A percentile compares a stretch with the other conserved stretches of the same genome.
Evolutionary conservation across 257 asterid species (phyloP).

Genomic region (Nicotiana attenuata): DNA sequence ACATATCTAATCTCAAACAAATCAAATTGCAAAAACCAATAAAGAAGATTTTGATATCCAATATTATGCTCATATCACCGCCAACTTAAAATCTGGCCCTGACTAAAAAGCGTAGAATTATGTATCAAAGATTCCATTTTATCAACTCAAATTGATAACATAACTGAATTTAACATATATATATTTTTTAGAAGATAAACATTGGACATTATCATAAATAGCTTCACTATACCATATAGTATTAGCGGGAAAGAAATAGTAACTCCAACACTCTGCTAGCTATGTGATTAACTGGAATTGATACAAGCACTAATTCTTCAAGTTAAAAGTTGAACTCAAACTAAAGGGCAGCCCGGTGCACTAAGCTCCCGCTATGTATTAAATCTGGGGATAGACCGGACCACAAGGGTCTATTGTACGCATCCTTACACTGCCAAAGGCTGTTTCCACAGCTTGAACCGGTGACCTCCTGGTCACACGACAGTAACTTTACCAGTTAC

Average conservation of each 20-base stretch:
- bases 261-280: background rate
- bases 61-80: background rate
- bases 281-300: no score
- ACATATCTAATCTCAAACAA: background rate
- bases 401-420: background rate
- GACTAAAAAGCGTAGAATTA: background rate
- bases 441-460: no score
- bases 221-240: background rate
- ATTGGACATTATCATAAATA: background rate
- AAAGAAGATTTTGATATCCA: background rate
- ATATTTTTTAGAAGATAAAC: background rate
- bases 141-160: background rate
- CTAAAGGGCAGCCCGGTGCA: no score
- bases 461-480: no score
- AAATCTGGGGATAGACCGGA: background rate
- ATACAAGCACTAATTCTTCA: background rate
- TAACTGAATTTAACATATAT: background rate
- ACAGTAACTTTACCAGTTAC: no score
- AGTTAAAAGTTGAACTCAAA: background rate
- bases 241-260: no score
- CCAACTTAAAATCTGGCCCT: background rate
- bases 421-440: background rate
- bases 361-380: no score
- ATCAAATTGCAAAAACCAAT: background rate
- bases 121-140: background rate